Percentiles rank a stretch among this genome's conserved stretches.
Evolutionary conservation across 1,284 basidiomycete genomes (phyloP).

Genomic region (Sphaerobolus stellatus): DNA sequence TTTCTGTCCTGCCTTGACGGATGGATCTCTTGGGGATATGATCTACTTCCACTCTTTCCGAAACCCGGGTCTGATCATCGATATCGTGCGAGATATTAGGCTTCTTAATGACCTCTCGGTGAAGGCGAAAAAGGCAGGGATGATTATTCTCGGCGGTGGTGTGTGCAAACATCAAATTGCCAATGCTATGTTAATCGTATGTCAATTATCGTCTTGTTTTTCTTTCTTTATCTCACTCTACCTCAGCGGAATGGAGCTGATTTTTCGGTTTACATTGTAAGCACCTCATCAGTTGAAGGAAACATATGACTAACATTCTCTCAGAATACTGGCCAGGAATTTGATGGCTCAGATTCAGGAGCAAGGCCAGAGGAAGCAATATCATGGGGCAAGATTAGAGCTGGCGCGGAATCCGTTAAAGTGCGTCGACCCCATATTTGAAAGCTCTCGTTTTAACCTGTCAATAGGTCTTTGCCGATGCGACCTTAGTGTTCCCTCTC

Average conservation of each 20-base stretch:
- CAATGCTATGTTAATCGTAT: constrained; percentile 97
- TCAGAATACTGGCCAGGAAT: constrained; percentile 97
- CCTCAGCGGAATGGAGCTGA: constrained; percentile 93
- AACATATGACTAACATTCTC: neutral
- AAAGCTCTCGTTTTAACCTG: neutral
- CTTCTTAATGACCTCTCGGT: constrained; percentile 89
- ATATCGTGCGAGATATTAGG: constrained; percentile 95
- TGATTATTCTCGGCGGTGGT: constrained; percentile 97
- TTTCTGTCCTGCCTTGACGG: constrained; percentile 97
- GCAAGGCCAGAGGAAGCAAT: constrained; percentile 97
- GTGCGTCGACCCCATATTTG: constrained; percentile 42
- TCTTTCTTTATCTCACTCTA: constrained; percentile 14
- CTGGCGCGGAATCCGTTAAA: constrained; percentile 90
- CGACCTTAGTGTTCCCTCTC: constrained; percentile 88
- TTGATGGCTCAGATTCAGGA: constrained; percentile 97
- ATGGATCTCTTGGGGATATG: constrained; percentile 98
- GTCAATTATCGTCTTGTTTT: constrained; percentile 21
- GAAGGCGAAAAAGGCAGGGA: constrained; percentile 90
- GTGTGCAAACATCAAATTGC: constrained; percentile 99
- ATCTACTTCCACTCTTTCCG: constrained; percentile 98
- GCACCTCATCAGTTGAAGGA: constrained; percentile 21
- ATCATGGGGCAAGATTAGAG: constrained; percentile 98
- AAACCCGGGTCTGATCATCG: constrained; percentile 84
- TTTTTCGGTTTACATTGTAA: constrained; percentile 92
- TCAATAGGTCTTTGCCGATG: constrained; percentile 69